A percentile compares a stretch with the other conserved stretches of the same genome.
Conservation (phyloP, 108 stramenopile genomes). For the Schizochytrium sp. region DNA sequence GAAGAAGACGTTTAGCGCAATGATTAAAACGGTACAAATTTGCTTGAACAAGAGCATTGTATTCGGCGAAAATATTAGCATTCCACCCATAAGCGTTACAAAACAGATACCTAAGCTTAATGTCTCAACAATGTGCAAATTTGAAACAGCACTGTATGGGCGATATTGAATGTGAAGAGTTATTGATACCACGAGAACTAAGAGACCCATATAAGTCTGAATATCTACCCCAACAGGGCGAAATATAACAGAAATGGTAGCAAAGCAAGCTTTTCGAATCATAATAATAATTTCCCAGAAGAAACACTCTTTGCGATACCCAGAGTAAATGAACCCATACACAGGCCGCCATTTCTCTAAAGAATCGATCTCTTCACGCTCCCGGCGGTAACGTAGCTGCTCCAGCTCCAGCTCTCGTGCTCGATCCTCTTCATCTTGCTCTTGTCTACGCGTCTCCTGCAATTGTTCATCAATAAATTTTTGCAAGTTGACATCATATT, state of each 20-base stretch:
- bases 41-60: conserved; percentile 1
- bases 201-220: conserved; percentile 19
- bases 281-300: conserved; percentile 60
- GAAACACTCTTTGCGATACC: conserved; percentile 17
- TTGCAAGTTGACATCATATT: not conserved
- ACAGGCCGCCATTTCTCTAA: conserved; percentile 9
- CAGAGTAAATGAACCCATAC: conserved; percentile 54
- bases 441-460: not conserved
- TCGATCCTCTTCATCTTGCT: not conserved
- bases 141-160: conserved; percentile 23
- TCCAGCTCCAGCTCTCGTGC: not conserved
- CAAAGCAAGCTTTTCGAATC: conserved; percentile 45
- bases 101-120: not conserved
- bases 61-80: conserved; percentile 39
- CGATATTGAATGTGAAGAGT: conserved; percentile 33
- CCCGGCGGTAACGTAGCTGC: not conserved
- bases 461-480: not conserved
- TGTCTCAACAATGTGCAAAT: conserved; percentile 46
- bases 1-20: conserved; percentile 8
- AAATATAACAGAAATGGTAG: conserved; percentile 37
- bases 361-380: conserved; percentile 40
- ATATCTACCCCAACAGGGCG: conserved; percentile 6
- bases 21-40: conserved; percentile 2
- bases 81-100: conserved; percentile 30
- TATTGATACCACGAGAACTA: not conserved